Evolutionary conservation across 495 filamentous ascomycete genomes (phyloP).

Genomic region (Penicillium turbatum): DNA sequence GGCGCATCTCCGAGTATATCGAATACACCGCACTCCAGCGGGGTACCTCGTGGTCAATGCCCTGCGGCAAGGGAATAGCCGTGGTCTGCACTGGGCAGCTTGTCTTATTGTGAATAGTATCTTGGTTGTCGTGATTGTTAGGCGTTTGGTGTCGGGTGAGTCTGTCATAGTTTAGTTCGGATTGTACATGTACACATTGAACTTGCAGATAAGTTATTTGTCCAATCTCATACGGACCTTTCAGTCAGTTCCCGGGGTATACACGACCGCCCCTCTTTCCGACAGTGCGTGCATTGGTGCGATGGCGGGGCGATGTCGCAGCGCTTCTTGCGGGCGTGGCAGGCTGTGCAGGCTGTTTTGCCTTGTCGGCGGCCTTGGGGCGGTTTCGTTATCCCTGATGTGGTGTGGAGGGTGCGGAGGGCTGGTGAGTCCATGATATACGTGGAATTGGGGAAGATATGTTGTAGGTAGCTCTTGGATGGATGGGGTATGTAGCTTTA

Average conservation of each 20-base stretch:
- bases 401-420: not conserved
- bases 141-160: not conserved
- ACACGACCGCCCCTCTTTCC: slow-evolving; percentile 10
- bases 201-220: not conserved
- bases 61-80: not conserved
- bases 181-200: not conserved
- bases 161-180: not conserved
- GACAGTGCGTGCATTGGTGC: slow-evolving; percentile 14
- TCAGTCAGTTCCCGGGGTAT: slow-evolving; percentile 9
- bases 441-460: too few relatives aligned
- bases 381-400: slow-evolving; percentile 3
- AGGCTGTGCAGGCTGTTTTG: slow-evolving; percentile 8
- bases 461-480: not conserved
- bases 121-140: not conserved
- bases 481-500: not conserved
- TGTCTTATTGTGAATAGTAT: not conserved
- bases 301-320: slow-evolving; percentile 8
- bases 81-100: too few relatives aligned
- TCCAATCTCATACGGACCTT: slow-evolving; percentile 8
- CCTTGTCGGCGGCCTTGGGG: slow-evolving; percentile 6
- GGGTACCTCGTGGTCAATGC: not conserved
- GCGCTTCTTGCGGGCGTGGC: slow-evolving; percentile 18
- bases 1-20: slow-evolving; percentile 1
- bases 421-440: not conserved
- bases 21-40: slow-evolving; percentile 5